These are phyloP conservation scores for Acidomyces sp. DNA, from an alignment of 495 filamentous ascomycete genomes.

Conservation along the genomic window DNA sequence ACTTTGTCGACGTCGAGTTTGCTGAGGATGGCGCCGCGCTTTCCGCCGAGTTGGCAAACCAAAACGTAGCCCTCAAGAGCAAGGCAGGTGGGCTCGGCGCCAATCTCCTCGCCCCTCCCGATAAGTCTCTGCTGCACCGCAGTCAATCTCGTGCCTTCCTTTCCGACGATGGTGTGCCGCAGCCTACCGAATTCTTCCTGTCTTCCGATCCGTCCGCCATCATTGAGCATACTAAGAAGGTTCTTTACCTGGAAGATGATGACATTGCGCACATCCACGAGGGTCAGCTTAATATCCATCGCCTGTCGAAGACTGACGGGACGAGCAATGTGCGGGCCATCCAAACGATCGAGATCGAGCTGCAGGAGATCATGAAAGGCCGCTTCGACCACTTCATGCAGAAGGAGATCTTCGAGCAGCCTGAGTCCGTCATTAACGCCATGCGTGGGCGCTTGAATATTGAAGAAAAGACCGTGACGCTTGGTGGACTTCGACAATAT, in stretches of 20 bases:
- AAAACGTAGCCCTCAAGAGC: constrained; percentile 85
- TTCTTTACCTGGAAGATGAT: constrained; percentile 97
- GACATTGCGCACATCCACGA: constrained; percentile 99
- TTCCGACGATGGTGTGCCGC: constrained; percentile 90
- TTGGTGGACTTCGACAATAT: constrained; percentile 90
- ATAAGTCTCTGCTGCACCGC: constrained; percentile 94
- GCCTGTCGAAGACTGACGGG: constrained; percentile 89
- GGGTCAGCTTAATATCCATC: constrained; percentile 96
- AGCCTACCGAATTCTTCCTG: constrained; percentile 97
- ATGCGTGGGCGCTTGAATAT: constrained; percentile 97
- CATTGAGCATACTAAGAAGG: constrained; percentile 99
- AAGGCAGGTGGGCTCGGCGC: constrained; percentile 29
- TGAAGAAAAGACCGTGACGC: constrained; percentile 81
- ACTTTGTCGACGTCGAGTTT: constrained; percentile 98
- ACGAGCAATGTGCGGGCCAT: constrained; percentile 93
- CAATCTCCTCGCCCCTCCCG: constrained; percentile 70
- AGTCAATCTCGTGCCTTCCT: constrained; percentile 97
- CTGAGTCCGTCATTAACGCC: constrained; percentile 96
- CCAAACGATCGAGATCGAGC: constrained; percentile 93
- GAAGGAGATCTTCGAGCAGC: constrained; percentile 99
- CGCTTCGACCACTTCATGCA: constrained; percentile 99
- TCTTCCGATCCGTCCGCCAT: constrained; percentile 97
- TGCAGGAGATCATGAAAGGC: constrained; percentile 99
- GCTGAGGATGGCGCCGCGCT: constrained; percentile 49
- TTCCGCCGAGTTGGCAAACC: constrained; percentile 85